phyloP scores from a whole-genome alignment of 2,329 filamentous ascomycete species.

The Curvularia lunata region DNA sequence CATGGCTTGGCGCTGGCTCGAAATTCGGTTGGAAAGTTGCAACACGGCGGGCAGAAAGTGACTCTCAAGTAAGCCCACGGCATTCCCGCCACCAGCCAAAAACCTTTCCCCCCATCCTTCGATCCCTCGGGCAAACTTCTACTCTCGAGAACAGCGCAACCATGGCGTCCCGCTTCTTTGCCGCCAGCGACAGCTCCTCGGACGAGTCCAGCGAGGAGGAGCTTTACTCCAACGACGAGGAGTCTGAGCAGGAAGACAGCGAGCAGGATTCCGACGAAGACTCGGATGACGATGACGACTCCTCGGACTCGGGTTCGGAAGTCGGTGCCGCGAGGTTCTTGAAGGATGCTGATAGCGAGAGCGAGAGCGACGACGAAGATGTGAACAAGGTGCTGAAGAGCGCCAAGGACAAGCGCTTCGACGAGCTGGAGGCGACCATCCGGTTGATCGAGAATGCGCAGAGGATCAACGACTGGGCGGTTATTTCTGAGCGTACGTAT shows the following conservation, averaged over 20 bases:
- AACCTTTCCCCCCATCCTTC: conserved; percentile 16
- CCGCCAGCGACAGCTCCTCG: conserved; percentile 92
- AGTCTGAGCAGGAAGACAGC: conserved; percentile 48
- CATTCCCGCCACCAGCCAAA: conserved; percentile 26
- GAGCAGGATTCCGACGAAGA: conserved; percentile 64
- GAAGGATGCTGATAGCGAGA: conserved; percentile 76
- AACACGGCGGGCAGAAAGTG: conserved; percentile 20
- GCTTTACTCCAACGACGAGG: conserved; percentile 82
- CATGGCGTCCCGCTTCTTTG: conserved; percentile 86
- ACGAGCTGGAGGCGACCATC: conserved; percentile 90
- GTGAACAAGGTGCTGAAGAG: conserved; percentile 88
- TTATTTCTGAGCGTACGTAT: conserved; percentile 81
- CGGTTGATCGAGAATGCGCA: conserved; percentile 93
- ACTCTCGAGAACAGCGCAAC: conserved; percentile 36
- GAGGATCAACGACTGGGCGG: conserved; percentile 97
- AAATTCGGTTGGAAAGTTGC: conserved; percentile 30
- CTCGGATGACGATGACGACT: conserved; percentile 62
- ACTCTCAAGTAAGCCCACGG: conserved; percentile 24
- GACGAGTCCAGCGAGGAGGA: conserved; percentile 95
- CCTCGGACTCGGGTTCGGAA: conserved; percentile 63
- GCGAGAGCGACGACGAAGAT: conserved; percentile 85
- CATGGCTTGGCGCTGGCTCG: conserved; percentile 21
- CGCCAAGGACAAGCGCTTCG: conserved; percentile 95
- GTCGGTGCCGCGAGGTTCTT: conserved; percentile 84
- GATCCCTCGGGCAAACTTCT: conserved; percentile 32